Evolutionary conservation across 1,284 basidiomycete genomes (phyloP).

Genomic region (Naganishia cerealis): DNA sequence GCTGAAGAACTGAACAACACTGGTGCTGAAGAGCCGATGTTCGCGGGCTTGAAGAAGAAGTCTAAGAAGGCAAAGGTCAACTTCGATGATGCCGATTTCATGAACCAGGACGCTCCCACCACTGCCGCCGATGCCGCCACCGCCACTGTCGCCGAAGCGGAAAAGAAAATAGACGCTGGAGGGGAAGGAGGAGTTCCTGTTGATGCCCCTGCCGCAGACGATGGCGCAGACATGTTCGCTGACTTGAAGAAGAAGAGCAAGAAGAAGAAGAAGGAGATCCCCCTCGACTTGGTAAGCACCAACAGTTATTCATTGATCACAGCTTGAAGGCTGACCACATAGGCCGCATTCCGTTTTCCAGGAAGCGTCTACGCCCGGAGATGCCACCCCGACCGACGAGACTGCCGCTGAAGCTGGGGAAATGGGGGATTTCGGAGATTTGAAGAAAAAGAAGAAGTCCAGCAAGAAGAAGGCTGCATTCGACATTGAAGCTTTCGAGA

Average conservation of each 20-base stretch:
- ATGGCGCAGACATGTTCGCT: slow-evolving; percentile 54
- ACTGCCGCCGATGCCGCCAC: slow-evolving; percentile 41
- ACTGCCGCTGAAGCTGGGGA: slow-evolving; percentile 35
- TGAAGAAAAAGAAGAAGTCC: slow-evolving; percentile 60
- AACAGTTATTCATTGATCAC: background rate
- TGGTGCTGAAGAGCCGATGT: slow-evolving; percentile 43
- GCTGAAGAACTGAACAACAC: slow-evolving; percentile 29
- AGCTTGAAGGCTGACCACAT: background rate
- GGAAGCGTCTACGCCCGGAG: slow-evolving; percentile 21
- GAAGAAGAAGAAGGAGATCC: slow-evolving; percentile 56
- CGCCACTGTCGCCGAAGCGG: slow-evolving; percentile 54
- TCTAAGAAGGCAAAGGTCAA: slow-evolving; percentile 56
- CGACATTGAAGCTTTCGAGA: slow-evolving; percentile 76
- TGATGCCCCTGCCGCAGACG: slow-evolving; percentile 37
- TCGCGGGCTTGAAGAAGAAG: slow-evolving; percentile 59
- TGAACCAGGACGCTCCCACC: slow-evolving; percentile 22
- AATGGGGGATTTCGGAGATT: slow-evolving; percentile 54
- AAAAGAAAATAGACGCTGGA: slow-evolving; percentile 55
- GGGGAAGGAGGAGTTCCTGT: slow-evolving; percentile 31
- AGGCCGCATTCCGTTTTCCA: background rate
- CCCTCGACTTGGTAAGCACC: slow-evolving; percentile 48
- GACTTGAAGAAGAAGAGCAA: slow-evolving; percentile 60
- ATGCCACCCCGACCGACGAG: slow-evolving; percentile 23
- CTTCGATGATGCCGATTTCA: slow-evolving; percentile 48
- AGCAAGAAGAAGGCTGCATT: slow-evolving; percentile 55